A percentile compares a stretch with the other conserved stretches of the same genome.
Evolutionary conservation across 805 yeast genomes (phyloP).

Genomic region (Tetrapisispora taiwanensis): DNA sequence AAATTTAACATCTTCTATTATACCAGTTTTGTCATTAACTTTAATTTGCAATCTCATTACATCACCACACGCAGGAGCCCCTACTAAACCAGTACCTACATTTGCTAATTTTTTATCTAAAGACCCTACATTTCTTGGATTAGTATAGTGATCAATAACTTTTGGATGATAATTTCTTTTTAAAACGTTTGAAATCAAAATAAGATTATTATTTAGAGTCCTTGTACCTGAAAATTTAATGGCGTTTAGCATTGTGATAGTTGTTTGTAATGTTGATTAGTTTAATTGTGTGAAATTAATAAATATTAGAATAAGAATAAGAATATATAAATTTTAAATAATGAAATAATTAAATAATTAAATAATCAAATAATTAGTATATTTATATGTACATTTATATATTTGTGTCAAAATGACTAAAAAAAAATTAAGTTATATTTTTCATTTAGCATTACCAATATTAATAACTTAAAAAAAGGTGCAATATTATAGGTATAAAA

Average conservation of each 20-base stretch:
- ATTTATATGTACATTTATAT: too few species aligned
- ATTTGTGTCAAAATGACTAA: neutral
- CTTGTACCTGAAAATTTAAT: neutral
- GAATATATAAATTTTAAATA: slow-evolving; percentile 2
- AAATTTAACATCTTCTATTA: slow-evolving; percentile 89
- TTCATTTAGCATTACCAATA: too few species aligned
- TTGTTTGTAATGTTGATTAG: too few species aligned
- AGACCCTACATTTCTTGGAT: slow-evolving; percentile 95
- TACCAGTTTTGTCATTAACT: slow-evolving; percentile 82
- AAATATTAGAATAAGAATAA: neutral
- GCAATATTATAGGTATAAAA: neutral
- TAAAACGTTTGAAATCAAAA: neutral
- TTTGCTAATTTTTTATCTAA: slow-evolving; percentile 62
- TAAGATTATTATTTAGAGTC: neutral
- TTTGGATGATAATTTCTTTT: slow-evolving; percentile 59
- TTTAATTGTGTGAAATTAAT: neutral
- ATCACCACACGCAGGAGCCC: slow-evolving; percentile 99
- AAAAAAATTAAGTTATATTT: too few species aligned
- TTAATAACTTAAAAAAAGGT: neutral
- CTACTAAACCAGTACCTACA: slow-evolving; percentile 96
- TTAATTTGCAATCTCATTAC: slow-evolving; percentile 95
- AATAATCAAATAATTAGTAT: too few species aligned
- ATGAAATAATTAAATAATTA: too few species aligned
- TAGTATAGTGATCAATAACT: slow-evolving; percentile 91
- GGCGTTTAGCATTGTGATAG: slow-evolving; percentile 1